Evolutionary conservation across 2,329 filamentous ascomycete genomes (phyloP).

Genomic region (Ophiocordyceps camponoti-leonardi): DNA sequence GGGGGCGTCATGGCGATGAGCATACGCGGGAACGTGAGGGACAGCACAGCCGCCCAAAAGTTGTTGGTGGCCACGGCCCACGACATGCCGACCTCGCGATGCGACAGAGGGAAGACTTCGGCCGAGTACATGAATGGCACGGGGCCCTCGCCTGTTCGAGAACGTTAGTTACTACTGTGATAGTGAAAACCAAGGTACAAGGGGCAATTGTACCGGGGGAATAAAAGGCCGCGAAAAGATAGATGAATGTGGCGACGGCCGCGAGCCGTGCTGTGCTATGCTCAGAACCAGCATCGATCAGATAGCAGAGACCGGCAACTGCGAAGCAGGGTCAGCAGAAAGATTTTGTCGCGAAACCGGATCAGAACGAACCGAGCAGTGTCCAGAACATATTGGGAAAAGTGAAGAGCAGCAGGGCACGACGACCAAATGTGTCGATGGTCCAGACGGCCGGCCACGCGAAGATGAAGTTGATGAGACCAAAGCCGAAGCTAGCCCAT

Average conservation of each 20-base stretch:
- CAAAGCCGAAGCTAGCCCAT: slow-evolving; percentile 15
- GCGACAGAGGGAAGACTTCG: slow-evolving; percentile 19
- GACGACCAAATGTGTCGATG: slow-evolving; percentile 10
- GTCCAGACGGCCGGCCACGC: slow-evolving; percentile 16
- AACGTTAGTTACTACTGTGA: neutral
- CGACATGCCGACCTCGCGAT: slow-evolving; percentile 20
- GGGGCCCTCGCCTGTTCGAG: slow-evolving; percentile 13
- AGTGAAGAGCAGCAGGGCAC: slow-evolving; percentile 11
- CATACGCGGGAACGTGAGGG: slow-evolving; percentile 16
- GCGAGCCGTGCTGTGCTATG: slow-evolving; percentile 9
- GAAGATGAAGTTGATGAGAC: slow-evolving; percentile 9
- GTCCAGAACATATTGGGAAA: slow-evolving; percentile 18
- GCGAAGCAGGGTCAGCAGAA: neutral
- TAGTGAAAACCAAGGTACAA: neutral
- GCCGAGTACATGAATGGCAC: slow-evolving; percentile 21
- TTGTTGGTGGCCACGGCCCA: slow-evolving; percentile 20
- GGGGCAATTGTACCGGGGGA: slow-evolving; percentile 7
- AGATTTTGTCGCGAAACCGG: neutral
- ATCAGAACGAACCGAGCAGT: slow-evolving; percentile 2
- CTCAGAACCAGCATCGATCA: slow-evolving; percentile 5
- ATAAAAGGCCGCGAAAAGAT: slow-evolving; percentile 19
- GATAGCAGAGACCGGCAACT: slow-evolving; percentile 12
- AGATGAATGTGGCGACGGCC: slow-evolving; percentile 16
- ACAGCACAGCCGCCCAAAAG: slow-evolving; percentile 7
- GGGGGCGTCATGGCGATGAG: slow-evolving; percentile 13